phyloP scores from a whole-genome alignment of 805 yeast genomes.

The Candida dendrica region DNA sequence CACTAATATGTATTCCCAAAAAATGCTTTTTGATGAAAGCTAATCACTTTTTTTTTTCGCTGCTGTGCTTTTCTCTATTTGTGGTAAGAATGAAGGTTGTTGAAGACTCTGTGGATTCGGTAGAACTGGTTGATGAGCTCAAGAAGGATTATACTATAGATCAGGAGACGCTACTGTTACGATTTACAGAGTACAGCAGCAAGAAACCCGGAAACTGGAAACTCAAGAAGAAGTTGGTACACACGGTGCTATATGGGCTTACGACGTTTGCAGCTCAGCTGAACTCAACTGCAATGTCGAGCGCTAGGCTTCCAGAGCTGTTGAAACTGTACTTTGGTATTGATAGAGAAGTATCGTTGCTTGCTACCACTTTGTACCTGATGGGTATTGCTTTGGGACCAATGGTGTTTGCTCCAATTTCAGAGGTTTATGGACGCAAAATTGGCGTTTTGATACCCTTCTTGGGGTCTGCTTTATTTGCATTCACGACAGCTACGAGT shows the following conservation, averaged over 20 bases:
- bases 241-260: slow-evolving; percentile 32
- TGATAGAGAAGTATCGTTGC: slow-evolving; percentile 37
- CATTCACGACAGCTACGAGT: slow-evolving; percentile 44
- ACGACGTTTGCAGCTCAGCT: slow-evolving; percentile 38
- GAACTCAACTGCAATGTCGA: slow-evolving; percentile 44
- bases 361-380: slow-evolving; percentile 52
- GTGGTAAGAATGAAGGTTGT: too few species aligned
- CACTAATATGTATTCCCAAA: too few species aligned
- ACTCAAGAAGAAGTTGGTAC: slow-evolving; percentile 23
- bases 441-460: slow-evolving; percentile 37
- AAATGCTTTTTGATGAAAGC: too few species aligned
- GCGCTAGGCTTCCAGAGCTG: slow-evolving; percentile 26
- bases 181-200: too few species aligned
- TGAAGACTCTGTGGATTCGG: too few species aligned
- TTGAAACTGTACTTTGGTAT: slow-evolving; percentile 32
- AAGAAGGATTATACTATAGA: too few species aligned
- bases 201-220: slow-evolving; percentile 31
- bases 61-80: too few species aligned
- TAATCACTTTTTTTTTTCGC: too few species aligned
- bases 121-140: too few species aligned
- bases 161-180: too few species aligned
- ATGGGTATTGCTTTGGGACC: slow-evolving; percentile 60
- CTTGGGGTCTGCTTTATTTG: slow-evolving; percentile 30
- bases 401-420: slow-evolving; percentile 53
- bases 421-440: slow-evolving; percentile 34